phyloP scores from a whole-genome alignment of 2,329 filamentous ascomycete species.

The Verticillium zaregamsianum region DNA sequence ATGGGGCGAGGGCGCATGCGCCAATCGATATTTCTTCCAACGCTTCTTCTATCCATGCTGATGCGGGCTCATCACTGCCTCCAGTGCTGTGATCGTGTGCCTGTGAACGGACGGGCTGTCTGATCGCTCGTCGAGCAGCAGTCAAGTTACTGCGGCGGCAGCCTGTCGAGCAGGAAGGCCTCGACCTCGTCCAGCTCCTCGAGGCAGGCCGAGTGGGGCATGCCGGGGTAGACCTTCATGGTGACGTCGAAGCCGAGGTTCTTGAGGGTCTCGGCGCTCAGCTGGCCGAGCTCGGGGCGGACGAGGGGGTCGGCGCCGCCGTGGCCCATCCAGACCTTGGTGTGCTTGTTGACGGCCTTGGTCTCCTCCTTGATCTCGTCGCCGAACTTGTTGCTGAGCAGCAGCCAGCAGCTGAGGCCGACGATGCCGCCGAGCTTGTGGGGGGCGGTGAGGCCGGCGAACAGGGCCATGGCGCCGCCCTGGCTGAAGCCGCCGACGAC shows the following conservation, averaged over 20 bases:
- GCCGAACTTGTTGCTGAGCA: conserved; percentile 51
- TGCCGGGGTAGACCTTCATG: conserved; percentile 70
- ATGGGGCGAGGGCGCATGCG: not conserved
- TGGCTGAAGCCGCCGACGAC: conserved; percentile 83
- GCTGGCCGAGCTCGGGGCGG: conserved; percentile 60
- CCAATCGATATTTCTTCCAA: not conserved
- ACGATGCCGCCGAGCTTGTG: conserved; percentile 84
- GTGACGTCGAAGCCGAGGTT: conserved; percentile 68
- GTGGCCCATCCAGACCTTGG: conserved; percentile 85
- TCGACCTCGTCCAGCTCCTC: conserved; percentile 83
- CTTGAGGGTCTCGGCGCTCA: conserved; percentile 63
- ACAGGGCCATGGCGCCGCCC: conserved; percentile 81
- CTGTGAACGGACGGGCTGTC: too few species aligned
- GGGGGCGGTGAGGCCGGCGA: conserved; percentile 70
- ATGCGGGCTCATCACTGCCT: not conserved
- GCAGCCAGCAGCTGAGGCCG: conserved; percentile 76
- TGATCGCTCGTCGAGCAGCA: too few species aligned
- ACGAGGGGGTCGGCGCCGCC: conserved; percentile 76
- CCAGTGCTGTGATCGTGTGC: too few species aligned
- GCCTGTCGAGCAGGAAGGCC: conserved; percentile 41
- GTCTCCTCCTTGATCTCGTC: conserved; percentile 29
- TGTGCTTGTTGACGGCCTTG: conserved; percentile 60
- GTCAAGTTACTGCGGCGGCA: conserved; percentile 30
- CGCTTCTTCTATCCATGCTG: not conserved
- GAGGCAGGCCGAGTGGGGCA: conserved; percentile 72